Percentiles rank a stretch among this genome's conserved stretches.
Evolutionary conservation across 257 asterid genomes (phyloP).

Genomic region (Penstemon barbatus): DNA sequence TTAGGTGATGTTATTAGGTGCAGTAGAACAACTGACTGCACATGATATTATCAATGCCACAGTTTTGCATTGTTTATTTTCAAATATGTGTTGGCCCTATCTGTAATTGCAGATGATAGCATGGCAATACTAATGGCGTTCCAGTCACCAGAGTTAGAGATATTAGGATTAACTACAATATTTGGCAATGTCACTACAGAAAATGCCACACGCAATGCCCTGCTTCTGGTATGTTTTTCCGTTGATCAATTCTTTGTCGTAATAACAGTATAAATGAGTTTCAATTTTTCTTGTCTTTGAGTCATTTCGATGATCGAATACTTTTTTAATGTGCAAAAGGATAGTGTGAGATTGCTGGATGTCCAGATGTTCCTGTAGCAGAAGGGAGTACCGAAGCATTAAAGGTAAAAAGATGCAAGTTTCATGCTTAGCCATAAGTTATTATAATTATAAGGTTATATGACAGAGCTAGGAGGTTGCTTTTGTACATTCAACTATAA

Average conservation of each 20-base stretch:
- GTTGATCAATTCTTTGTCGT: constrained; percentile 17
- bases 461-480: not conserved
- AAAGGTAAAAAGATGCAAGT: constrained; percentile 52
- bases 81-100: constrained; percentile 13
- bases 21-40: not conserved
- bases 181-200: constrained; percentile 86
- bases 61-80: constrained; percentile 6
- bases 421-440: not conserved
- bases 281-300: constrained; percentile 19
- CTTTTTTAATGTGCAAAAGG: constrained; percentile 70
- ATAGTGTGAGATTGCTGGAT: constrained; percentile 99
- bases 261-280: constrained; percentile 1
- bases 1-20: not conserved
- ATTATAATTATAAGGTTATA: constrained; percentile 5
- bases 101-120: constrained; percentile 68
- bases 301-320: constrained; percentile 50
- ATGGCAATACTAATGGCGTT: constrained; percentile 96
- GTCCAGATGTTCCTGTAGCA: constrained; percentile 82
- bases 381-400: constrained; percentile 82
- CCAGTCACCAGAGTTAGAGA: constrained; percentile 75
- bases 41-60: not conserved
- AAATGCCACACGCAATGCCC: constrained; percentile 83
- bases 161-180: constrained; percentile 84
- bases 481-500: not conserved
- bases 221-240: constrained; percentile 71